These are phyloP conservation scores for Hypoxylon sp. DNA, from an alignment of 2,329 filamentous ascomycete species.

Conservation along the genomic window DNA sequence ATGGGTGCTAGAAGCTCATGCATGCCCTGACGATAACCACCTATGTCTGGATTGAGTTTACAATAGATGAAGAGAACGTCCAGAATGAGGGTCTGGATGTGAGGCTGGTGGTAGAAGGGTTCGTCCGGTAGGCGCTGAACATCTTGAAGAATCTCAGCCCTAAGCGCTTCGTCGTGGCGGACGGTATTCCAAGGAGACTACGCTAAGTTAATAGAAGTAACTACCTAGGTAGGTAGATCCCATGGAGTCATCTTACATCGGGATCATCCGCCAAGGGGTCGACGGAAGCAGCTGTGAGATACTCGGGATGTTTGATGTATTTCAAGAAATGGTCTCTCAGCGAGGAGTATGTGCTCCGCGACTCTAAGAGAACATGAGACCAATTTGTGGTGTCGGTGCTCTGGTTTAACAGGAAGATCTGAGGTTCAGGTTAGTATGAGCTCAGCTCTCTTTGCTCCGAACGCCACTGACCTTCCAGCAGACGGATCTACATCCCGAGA, in stretches of 20 bases:
- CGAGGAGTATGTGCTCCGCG: conserved; percentile 79
- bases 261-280: conserved; percentile 90
- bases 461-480: conserved; percentile 82
- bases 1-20: conserved; percentile 94
- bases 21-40: conserved; percentile 98
- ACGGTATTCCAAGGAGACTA: conserved; percentile 94
- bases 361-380: conserved; percentile 74
- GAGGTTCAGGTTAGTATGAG: conserved; percentile 25
- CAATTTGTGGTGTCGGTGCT: conserved; percentile 74
- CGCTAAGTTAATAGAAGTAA: conserved; percentile 31
- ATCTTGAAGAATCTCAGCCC: conserved; percentile 93
- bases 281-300: conserved; percentile 74
- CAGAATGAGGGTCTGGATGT: conserved; percentile 83
- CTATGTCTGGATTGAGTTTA: conserved; percentile 87
- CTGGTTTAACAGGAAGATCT: conserved; percentile 86
- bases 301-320: conserved; percentile 86
- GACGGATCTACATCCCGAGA: conserved; percentile 82
- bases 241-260: conserved; percentile 56
- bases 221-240: too few species aligned
- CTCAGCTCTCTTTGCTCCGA: neutral
- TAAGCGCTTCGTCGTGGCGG: conserved; percentile 83
- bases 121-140: conserved; percentile 94
- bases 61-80: conserved; percentile 95
- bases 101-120: conserved; percentile 84
- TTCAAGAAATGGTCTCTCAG: conserved; percentile 80